Base-by-base conservation (phyloP, 495 filamentous ascomycete genomes). In the Astrothelium subdiscretum region DNA sequence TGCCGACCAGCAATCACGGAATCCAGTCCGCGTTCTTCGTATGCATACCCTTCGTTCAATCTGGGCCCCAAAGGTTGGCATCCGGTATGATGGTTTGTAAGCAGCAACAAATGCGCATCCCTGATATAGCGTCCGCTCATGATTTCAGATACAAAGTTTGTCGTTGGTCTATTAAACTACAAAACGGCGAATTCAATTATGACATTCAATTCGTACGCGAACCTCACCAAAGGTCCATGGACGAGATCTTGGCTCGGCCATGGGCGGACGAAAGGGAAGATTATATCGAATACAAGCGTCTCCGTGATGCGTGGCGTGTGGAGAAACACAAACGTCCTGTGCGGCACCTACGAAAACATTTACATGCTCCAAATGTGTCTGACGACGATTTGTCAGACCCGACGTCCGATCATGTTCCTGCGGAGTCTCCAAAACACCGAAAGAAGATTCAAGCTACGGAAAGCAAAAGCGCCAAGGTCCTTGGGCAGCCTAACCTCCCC, bases 21-120 rank as follows among this genome's bases (percentile, higher is more conserved):
- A 66, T 13, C 69, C 69, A 11, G 62, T 76, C 22, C 65, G 74
- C 18, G 62, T 75, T 8, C 63, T 76, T 27, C 63, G 73, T 15
- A 68, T 59, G 24, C 72, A 76, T 58, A 65, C 64, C 8, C 63
- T 76, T 18, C 64, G 57, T 24, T 71, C 66, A 38, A 61, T 71
- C 31, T 72, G 67, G 67, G 65, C 67, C 8, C 74, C 73, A 1
- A 70, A 68, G 57, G 73, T 71, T 32, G 74, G 74, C 1, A 57
- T 76, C 20, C 52, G 74, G 57, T 76, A 74, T 61, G 74, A 75
- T 32, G 74, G 74, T 31, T 62, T 75, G 74, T 76, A 43, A 67
- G 71, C 73, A 15, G 2, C 24, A 31, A n/a, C n/a, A n/a, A n/a
- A 32, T 5, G n/a, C 10, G 27, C 57, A 58, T 27, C 26, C 51